Evolutionary conservation across 306 rosid species (phyloP), one percentile per base, ranked within the genome.

Genomic region (Pyrus betulifolia): DNA sequence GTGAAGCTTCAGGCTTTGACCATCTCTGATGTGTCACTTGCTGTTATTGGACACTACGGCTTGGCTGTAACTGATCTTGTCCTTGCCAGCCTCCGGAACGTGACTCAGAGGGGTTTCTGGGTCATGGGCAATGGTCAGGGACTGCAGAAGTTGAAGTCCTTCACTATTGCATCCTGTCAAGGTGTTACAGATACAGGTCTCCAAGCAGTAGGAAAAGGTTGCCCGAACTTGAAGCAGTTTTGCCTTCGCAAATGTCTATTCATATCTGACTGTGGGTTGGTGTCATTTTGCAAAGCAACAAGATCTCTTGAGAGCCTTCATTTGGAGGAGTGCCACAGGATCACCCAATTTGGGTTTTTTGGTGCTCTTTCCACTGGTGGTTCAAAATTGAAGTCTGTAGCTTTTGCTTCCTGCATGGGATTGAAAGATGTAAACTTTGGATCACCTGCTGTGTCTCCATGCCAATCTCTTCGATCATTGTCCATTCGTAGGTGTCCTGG

Each of bases 11-110:
- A 96, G 79, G 83, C 89, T 0, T 82, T 96, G 85, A 80, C 70
- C 73, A 81, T 96, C 80, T 84, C 97, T 21, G 99, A 96, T 82
- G 81, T 88, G 72, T 89, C 98, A 76, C 87, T 96, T 40, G 99
- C 99, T 70, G 96, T 88, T 78, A 88, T 96, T 75, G 99, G 99
- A 46, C 91, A 86, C 80, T 96, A 96, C 70, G 94, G 99, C 27
- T 73, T 78, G 84, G 82, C 90, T 17, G 84, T 93, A 44, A 91
- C 89, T 0, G 89, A 93, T 84, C 93, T 93, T 58, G 86, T 69
- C 67, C 93, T 96, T 14, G 68, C 80, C 69, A 78, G 77, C 83
- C 97, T 96, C 35, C 83, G 89, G 15, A 82, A 85, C 72, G 89
- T 91, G 49, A 85, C 84, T 13, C 94, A 91, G 91, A 89, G 84